These are phyloP conservation scores for Heracleum sosnowskyi DNA, from an alignment of 129 eudicot genomes.

Conservation along the genomic window DNA sequence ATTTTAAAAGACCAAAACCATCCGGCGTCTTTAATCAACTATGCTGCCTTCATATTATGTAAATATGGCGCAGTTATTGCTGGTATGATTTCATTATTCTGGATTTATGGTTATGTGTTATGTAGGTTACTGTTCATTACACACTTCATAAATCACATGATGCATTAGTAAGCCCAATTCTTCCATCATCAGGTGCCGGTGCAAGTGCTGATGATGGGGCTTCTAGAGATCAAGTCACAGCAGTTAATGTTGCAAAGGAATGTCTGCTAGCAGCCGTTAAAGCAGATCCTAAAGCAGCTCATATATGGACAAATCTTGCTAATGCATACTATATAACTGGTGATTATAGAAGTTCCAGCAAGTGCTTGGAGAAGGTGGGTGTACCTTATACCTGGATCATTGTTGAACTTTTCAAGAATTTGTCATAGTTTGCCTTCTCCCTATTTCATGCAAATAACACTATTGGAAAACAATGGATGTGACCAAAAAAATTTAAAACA, in stretches of 20 bases:
- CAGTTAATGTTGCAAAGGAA: conserved; percentile 74
- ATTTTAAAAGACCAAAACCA: conserved; percentile 86
- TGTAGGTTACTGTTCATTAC: neutral
- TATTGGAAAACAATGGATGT: neutral
- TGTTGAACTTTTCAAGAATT: neutral
- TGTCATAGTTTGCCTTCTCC: neutral
- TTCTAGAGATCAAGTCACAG: conserved; percentile 49
- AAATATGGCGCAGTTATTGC: conserved; percentile 74
- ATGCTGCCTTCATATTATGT: conserved; percentile 78
- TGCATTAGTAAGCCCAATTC: conserved; percentile 1
- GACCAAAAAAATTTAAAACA: neutral
- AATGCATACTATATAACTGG: conserved; percentile 75
- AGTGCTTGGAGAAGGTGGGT: conserved; percentile 89
- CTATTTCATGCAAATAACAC: neutral
- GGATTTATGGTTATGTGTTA: neutral
- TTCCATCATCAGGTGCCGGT: conserved; percentile 59
- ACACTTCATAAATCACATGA: neutral
- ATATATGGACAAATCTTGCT: conserved; percentile 85
- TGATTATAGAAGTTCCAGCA: conserved; percentile 68
- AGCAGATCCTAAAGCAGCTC: conserved; percentile 77
- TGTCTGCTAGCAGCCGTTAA: conserved; percentile 81
- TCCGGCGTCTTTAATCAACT: conserved; percentile 76
- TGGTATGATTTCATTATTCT: conserved; percentile 44
- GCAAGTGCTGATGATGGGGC: conserved; percentile 59
- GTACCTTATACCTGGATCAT: conserved; percentile 9